Evolutionary conservation across 768 basidiomycete species (phyloP).

Genomic region (Candolleomyces aberdarensis): DNA sequence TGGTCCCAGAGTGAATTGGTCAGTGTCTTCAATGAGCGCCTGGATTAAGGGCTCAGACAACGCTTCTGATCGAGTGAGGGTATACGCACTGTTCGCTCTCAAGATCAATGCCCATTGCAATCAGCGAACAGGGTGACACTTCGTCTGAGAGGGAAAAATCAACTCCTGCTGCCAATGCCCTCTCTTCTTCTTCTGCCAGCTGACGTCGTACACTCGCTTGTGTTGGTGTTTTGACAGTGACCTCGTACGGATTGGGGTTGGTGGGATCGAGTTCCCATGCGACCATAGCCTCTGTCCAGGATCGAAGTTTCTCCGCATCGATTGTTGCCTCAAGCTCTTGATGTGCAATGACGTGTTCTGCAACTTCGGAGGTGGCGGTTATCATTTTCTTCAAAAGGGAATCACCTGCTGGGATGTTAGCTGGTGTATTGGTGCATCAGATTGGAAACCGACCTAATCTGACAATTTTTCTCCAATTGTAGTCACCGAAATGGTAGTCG

Average conservation of each 20-base stretch:
- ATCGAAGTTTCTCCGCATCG: background rate
- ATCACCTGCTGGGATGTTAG: background rate
- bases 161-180: constrained; percentile 4
- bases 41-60: background rate
- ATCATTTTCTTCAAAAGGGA: background rate
- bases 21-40: background rate
- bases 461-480: constrained; percentile 30
- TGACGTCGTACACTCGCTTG: constrained; percentile 18
- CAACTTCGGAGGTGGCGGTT: background rate
- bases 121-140: constrained; percentile 21
- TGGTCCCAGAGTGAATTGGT: constrained; percentile 10
- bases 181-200: constrained; percentile 21
- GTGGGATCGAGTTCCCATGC: background rate
- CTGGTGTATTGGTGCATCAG: background rate
- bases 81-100: constrained; percentile 30
- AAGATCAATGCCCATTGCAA: constrained; percentile 26
- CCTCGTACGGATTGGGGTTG: background rate
- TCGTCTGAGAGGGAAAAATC: constrained; percentile 10
- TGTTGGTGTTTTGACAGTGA: constrained; percentile 7
- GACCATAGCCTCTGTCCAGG: background rate
- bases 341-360: background rate
- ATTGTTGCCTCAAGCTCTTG: background rate
- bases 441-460: too few species aligned
- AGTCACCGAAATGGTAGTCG: constrained; percentile 24
- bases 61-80: background rate